phyloP scores from a whole-genome alignment of 129 eudicot genomes.

The Mikania micrantha region DNA sequence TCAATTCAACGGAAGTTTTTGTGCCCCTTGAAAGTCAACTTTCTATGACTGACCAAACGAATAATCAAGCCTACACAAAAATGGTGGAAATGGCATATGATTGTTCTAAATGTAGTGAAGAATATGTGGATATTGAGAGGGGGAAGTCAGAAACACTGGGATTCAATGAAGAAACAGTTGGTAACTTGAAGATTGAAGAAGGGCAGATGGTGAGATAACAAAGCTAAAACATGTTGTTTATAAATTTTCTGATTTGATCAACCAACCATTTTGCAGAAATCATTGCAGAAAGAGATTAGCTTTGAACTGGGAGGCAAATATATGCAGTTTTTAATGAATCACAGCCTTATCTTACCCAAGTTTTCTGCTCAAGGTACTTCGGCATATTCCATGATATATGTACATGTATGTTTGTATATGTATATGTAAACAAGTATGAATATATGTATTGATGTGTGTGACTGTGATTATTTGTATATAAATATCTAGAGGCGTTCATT shows the following conservation, averaged over 20 bases:
- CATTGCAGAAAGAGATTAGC: slow-evolving; percentile 53
- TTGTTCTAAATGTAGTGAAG: slow-evolving; percentile 32
- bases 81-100: slow-evolving; percentile 32
- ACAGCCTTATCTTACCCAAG: slow-evolving; percentile 51
- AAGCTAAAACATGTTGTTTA: neutral
- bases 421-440: neutral
- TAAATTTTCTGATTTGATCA: neutral
- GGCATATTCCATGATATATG: neutral
- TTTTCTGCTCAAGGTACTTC: slow-evolving; percentile 50
- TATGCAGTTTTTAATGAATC: slow-evolving; percentile 55
- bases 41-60: slow-evolving; percentile 27
- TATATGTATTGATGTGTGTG: neutral
- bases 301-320: slow-evolving; percentile 49
- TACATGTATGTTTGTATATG: neutral
- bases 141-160: slow-evolving; percentile 42
- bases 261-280: slow-evolving; percentile 34
- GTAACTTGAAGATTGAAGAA: slow-evolving; percentile 40
- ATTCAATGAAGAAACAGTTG: slow-evolving; percentile 31
- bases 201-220: slow-evolving; percentile 43
- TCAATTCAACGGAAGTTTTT: slow-evolving; percentile 30
- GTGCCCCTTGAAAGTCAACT: slow-evolving; percentile 30
- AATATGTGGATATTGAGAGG: slow-evolving; percentile 58
- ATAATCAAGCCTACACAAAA: slow-evolving; percentile 23
- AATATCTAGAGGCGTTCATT: no score
- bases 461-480: neutral